A percentile compares a stretch with the other conserved stretches of the same genome.
Evolutionary conservation across 805 yeast genomes (phyloP).

Genomic region (Ogataea haglerorum): DNA sequence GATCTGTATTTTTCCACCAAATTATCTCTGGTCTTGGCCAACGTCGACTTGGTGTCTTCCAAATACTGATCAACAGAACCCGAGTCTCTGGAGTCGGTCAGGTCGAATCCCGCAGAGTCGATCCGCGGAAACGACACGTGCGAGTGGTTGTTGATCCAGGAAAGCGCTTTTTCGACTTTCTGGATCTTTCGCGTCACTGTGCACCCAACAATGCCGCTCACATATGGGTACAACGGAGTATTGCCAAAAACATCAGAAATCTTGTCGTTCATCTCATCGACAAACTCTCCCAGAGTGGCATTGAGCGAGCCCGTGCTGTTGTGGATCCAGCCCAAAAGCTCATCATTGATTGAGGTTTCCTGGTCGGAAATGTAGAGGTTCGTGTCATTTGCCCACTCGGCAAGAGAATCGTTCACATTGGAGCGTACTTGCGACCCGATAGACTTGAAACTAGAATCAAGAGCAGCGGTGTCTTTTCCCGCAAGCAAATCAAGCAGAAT

Average conservation of each 20-base stretch:
- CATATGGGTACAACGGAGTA: slow-evolving; percentile 63
- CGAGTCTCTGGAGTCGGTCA: slow-evolving; percentile 5
- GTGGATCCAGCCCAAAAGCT: slow-evolving; percentile 64
- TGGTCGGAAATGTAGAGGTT: slow-evolving; percentile 50
- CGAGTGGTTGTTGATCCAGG: slow-evolving; percentile 72
- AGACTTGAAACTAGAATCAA: slow-evolving; percentile 11
- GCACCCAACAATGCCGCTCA: slow-evolving; percentile 71
- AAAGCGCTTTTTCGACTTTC: slow-evolving; percentile 63
- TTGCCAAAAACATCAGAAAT: slow-evolving; percentile 59
- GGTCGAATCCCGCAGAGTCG: slow-evolving; percentile 12
- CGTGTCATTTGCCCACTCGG: slow-evolving; percentile 52
- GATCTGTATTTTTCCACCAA: slow-evolving; percentile 34
- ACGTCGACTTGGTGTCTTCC: slow-evolving; percentile 22
- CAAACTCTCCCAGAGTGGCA: slow-evolving; percentile 54
- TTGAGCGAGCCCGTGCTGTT: slow-evolving; percentile 57
- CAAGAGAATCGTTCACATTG: slow-evolving; percentile 34
- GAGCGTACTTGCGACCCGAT: slow-evolving; percentile 12
- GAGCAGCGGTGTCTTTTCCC: slow-evolving; percentile 6
- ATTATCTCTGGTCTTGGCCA: slow-evolving; percentile 24
- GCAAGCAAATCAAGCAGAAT: slow-evolving; percentile 36
- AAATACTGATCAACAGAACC: slow-evolving; percentile 13
- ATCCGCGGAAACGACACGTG: slow-evolving; percentile 56
- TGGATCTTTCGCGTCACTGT: slow-evolving; percentile 70
- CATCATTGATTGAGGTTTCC: slow-evolving; percentile 54
- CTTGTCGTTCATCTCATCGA: slow-evolving; percentile 54